These are phyloP conservation scores for Myriosclerotinia duriaeana DNA, from an alignment of 2,329 filamentous ascomycete species.

Conservation along the genomic window DNA sequence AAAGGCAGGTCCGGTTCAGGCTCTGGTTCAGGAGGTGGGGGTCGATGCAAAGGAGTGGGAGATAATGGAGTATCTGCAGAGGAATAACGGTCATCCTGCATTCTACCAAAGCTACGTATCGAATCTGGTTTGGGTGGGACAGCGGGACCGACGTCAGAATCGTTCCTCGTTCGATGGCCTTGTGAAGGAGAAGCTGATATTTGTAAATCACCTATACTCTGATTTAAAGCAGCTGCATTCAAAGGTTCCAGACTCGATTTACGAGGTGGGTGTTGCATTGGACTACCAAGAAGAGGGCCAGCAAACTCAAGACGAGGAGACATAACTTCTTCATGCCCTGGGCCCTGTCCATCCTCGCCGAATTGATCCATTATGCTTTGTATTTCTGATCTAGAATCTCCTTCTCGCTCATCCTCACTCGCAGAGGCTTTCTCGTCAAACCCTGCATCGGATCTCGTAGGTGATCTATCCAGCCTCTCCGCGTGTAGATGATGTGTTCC, in stretches of 20 bases:
- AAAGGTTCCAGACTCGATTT: slow-evolving; percentile 82
- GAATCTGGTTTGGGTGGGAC: slow-evolving; percentile 46
- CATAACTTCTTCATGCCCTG: slow-evolving; percentile 82
- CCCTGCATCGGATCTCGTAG: slow-evolving; percentile 54
- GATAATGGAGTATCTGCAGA: slow-evolving; percentile 42
- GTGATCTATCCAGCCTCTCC: slow-evolving; percentile 47
- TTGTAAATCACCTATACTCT: slow-evolving; percentile 38
- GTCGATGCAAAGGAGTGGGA: slow-evolving; percentile 55
- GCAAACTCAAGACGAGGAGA: slow-evolving; percentile 81
- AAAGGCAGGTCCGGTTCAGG: slow-evolving; percentile 86
- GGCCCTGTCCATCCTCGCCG: slow-evolving; percentile 69
- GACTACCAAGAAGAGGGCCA: slow-evolving; percentile 70
- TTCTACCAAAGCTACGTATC: slow-evolving; percentile 37
- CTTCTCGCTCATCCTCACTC: slow-evolving; percentile 65
- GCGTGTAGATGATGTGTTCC: slow-evolving; percentile 40
- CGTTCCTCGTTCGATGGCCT: slow-evolving; percentile 28
- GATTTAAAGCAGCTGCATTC: slow-evolving; percentile 37
- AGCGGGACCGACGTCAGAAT: slow-evolving; percentile 39
- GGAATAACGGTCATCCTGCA: slow-evolving; percentile 50
- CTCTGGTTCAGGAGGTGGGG: slow-evolving; percentile 69
- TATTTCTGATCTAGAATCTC: slow-evolving; percentile 78
- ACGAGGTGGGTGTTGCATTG: slow-evolving; percentile 72
- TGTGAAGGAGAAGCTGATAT: slow-evolving; percentile 30
- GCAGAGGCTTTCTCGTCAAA: slow-evolving; percentile 58
- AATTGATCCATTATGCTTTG: slow-evolving; percentile 99